Evolutionary conservation across 192 early-diverging fungal genomes (phyloP), one percentile per base, ranked within the genome.

Genomic region (Dimargaris xerosporica): DNA sequence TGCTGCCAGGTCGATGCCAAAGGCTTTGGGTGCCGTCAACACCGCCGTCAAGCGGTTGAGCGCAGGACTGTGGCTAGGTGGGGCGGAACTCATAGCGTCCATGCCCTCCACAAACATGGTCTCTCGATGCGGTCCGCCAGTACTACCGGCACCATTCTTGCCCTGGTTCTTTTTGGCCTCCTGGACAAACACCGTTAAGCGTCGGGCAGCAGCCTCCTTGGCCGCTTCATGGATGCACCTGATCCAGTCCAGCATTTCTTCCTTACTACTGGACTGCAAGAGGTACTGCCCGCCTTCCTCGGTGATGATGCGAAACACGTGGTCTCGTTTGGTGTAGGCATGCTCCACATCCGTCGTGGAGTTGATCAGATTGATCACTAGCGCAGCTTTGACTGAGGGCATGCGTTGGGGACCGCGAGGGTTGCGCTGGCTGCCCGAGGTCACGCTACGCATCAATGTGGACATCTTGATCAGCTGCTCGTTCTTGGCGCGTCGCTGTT

Each of bases 211-310:
- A 9, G 82, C 87, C 65, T 85, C 80, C 3, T 79, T 81, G 5
- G 84, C 83, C 7, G 85, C 81, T 50, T 81, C 80, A 45, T 81
- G 82, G 67, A 89, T 79, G 2, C 75, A 66, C 6, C 66, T 61
- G 50, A 89, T 83, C 87, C 87, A 89, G 63, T 78, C 81, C 29
- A 84, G 69, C 87, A 89, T 86, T 48, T 86, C 81, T 0, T 83
- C 81, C 29, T 67, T 61, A 43, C 80, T 81, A 1, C 80, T 67
- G 11, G 81, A 84, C 71, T 86, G 85, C 41, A 89, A 71, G 44
- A 89, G 52, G 29, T 84, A 89, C 73, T 86, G 85, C 0, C 80
- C 87, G 13, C 87, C 87, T 75, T 89, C 87, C 55, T 89, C 87
- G 5, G 82, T 89, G 41, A 85, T 78, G 62, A 89, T 78, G 25